Conservation (phyloP, 495 filamentous ascomycete species). For the Amphirosellinia nigrospora region DNA sequence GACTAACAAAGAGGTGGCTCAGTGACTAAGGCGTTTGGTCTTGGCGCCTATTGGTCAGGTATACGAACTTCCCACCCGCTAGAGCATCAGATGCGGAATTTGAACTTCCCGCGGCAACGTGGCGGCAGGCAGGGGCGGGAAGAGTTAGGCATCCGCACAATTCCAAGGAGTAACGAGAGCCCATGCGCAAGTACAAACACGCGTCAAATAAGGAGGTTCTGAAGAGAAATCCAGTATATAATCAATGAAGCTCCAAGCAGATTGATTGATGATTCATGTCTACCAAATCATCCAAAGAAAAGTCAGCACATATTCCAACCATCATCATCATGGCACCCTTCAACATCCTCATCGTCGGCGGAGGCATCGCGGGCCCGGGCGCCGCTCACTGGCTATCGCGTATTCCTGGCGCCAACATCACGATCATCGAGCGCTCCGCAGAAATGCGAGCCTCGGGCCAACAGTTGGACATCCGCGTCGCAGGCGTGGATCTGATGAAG, state of each 20-base stretch:
- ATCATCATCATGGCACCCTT: slow-evolving; percentile 32
- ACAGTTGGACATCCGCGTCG: slow-evolving; percentile 58
- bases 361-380: slow-evolving; percentile 51
- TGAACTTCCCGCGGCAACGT: neutral
- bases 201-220: neutral
- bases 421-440: slow-evolving; percentile 58
- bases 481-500: slow-evolving; percentile 55
- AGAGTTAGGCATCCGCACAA: neutral
- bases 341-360: slow-evolving; percentile 42
- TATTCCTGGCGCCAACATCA: slow-evolving; percentile 52
- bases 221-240: neutral
- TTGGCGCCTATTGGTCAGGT: neutral
- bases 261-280: too few species aligned
- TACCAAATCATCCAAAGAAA: neutral
- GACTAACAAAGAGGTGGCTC: neutral
- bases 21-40: neutral
- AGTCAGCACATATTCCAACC: neutral
- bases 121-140: neutral
- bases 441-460: slow-evolving; percentile 55
- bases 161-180: neutral
- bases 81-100: neutral
- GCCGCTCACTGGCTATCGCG: slow-evolving; percentile 60
- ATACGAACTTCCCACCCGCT: neutral
- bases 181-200: neutral
- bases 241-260: too few species aligned